phyloP scores from a whole-genome alignment of 345 rosid genomes.

The Salix viminalis region DNA sequence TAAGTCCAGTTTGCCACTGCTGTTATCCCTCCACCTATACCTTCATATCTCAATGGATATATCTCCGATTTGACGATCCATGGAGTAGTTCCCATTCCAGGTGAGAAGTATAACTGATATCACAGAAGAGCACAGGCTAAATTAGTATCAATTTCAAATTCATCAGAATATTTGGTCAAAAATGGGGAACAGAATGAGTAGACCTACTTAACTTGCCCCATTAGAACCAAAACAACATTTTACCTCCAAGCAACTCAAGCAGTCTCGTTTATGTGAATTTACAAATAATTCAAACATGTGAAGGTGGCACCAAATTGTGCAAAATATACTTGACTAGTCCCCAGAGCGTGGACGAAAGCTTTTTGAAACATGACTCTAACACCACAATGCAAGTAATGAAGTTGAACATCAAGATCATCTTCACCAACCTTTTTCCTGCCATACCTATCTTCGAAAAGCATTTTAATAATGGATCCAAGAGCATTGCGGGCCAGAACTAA shows the following conservation, averaged over 20 bases:
- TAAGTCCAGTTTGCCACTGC: too few species aligned
- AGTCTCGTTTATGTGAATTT: slow-evolving; percentile 45
- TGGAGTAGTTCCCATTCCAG: too few species aligned
- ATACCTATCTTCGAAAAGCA: slow-evolving; percentile 41
- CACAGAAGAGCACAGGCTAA: background rate
- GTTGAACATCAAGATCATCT: slow-evolving; percentile 76
- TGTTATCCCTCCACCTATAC: too few species aligned
- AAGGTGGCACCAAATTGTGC: slow-evolving; percentile 45
- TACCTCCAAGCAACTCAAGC: slow-evolving; percentile 60
- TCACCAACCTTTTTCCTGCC: slow-evolving; percentile 61
- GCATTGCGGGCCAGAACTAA: too few species aligned
- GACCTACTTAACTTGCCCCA: slow-evolving; percentile 5
- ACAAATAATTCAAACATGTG: slow-evolving; percentile 48
- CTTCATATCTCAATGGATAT: too few species aligned
- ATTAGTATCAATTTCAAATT: background rate
- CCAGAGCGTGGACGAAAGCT: slow-evolving; percentile 55
- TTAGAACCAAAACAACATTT: slow-evolving; percentile 60
- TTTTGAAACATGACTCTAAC: slow-evolving; percentile 49
- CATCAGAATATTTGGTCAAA: background rate
- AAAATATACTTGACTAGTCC: slow-evolving; percentile 28
- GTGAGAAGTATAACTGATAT: background rate
- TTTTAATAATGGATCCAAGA: too few species aligned
- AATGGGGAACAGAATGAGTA: background rate
- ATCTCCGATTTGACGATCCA: too few species aligned
- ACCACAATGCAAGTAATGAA: slow-evolving; percentile 28